These are phyloP conservation scores for Triangularia verruculosa DNA, from an alignment of 2,329 filamentous ascomycete genomes.

Conservation along the genomic window DNA sequence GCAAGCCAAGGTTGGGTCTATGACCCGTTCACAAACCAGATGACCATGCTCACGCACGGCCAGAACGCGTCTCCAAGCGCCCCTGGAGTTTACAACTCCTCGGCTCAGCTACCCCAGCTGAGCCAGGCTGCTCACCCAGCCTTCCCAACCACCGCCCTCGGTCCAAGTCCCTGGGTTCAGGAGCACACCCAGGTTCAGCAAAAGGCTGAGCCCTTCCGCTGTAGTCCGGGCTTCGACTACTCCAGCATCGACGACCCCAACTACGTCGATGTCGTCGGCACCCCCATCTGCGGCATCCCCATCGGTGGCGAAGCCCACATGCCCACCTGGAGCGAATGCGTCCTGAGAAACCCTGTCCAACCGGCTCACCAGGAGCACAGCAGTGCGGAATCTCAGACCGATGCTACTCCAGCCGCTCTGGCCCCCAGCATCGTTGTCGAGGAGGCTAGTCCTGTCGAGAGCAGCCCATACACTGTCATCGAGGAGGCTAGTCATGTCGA, in stretches of 20 bases:
- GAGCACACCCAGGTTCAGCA: neutral
- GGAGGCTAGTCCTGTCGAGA: neutral
- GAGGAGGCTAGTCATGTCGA: no score
- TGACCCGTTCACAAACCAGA: neutral
- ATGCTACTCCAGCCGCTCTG: no score
- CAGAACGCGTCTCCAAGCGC: no score
- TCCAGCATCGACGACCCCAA: neutral
- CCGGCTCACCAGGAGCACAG: neutral
- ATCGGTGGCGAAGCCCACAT: slow-evolving; percentile 37
- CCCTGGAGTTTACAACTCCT: no score
- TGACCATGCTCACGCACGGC: neutral
- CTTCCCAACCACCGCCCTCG: slow-evolving; percentile 14
- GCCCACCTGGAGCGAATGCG: slow-evolving; percentile 32
- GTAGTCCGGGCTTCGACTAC: slow-evolving; percentile 7
- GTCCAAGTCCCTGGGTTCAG: slow-evolving; percentile 14
- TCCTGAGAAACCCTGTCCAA: slow-evolving; percentile 1
- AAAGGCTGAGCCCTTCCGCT: slow-evolving; percentile 15
- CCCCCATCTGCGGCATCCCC: slow-evolving; percentile 33
- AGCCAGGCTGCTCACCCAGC: slow-evolving; percentile 10
- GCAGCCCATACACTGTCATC: no score
- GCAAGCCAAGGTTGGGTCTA: neutral
- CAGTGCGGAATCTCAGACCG: no score
- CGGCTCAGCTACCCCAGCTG: neutral
- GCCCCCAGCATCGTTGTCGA: neutral
- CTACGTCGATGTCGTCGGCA: neutral